Evolutionary conservation across 1,284 basidiomycete genomes (phyloP), one percentile per base, ranked within the genome.

Genomic region (Pholiota adiposa): DNA sequence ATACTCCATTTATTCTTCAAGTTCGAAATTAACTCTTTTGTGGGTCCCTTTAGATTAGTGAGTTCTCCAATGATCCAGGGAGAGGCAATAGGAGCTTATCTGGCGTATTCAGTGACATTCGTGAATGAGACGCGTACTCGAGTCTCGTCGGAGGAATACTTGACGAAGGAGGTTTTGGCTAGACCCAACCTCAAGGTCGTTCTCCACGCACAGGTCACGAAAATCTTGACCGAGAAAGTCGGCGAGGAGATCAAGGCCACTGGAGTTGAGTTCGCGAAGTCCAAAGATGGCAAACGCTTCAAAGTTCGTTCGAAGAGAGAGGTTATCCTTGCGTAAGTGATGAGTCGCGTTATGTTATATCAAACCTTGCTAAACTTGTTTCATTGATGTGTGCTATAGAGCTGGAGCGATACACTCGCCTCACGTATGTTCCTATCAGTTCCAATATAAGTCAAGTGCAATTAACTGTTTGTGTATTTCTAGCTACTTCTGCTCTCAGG

Each of bases 401-500:
- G 86, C 84, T 29, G 88, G 89, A 2, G 82, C 88, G 0, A 72
- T 90, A 12, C 86, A 88, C 63, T 83, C 86, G 9, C 89, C 89
- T 16, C 85, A 86, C 27, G 83, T 84, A 62, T 54, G 56, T n/a
- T 60, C 14, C 16, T 38, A n/a, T n/a, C n/a, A n/a, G n/a, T n/a
- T n/a, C n/a, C n/a, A n/a, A n/a, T n/a, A n/a, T n/a, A n/a, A n/a
- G n/a, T n/a, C n/a, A n/a, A n/a, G n/a, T n/a, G n/a, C n/a, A n/a
- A n/a, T n/a, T n/a, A n/a, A n/a, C n/a, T n/a, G n/a, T n/a, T n/a
- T n/a, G n/a, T n/a, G n/a, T n/a, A n/a, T n/a, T 43, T 62, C 6
- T 69, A 92, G 77, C 82, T 93, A 41, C 79, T 94, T 12, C 81
- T 91, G 78, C 78, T 90, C 33, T 79, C 77, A 18, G 79, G 78